Conservation (phyloP, 441 rosid species). For the Monsonia emarginata region DNA sequence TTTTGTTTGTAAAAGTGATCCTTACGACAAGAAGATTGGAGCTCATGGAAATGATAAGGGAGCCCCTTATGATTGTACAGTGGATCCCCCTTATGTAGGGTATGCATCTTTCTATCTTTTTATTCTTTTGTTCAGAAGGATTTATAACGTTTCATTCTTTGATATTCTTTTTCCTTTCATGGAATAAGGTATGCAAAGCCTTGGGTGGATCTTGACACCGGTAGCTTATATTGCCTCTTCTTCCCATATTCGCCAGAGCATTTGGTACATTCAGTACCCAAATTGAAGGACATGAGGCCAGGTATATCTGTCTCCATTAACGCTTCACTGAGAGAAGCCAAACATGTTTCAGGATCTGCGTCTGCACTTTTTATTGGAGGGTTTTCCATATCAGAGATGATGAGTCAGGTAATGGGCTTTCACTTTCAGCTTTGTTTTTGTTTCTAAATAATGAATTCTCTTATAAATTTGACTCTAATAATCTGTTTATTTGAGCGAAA, state of each 20-base stretch:
- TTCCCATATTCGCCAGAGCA: constrained; percentile 89
- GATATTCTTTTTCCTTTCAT: constrained; percentile 15
- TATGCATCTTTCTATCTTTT: constrained; percentile 22
- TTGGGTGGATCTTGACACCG: constrained; percentile 50
- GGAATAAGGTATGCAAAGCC: constrained; percentile 71
- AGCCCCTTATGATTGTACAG: constrained; percentile 48
- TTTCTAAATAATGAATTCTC: background rate
- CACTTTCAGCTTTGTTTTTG: background rate
- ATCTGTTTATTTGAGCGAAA: background rate
- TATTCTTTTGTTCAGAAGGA: background rate
- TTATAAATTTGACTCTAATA: background rate
- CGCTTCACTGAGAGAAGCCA: constrained; percentile 51
- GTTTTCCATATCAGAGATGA: constrained; percentile 59
- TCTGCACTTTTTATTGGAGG: constrained; percentile 86
- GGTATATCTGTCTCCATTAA: constrained; percentile 49
- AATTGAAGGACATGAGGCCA: constrained; percentile 45
- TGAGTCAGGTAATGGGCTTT: constrained; percentile 23
- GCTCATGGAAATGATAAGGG: constrained; percentile 31
- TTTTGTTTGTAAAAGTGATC: constrained; percentile 30
- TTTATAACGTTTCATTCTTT: constrained; percentile 12
- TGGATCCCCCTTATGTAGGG: constrained; percentile 81
- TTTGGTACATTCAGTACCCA: constrained; percentile 47
- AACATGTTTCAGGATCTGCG: constrained; percentile 60
- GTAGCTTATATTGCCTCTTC: constrained; percentile 62
- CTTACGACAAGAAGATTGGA: constrained; percentile 21